Conservation (phyloP, 202 grass and related monocot genomes). For the Schoenoplectus tabernaemontani region DNA sequence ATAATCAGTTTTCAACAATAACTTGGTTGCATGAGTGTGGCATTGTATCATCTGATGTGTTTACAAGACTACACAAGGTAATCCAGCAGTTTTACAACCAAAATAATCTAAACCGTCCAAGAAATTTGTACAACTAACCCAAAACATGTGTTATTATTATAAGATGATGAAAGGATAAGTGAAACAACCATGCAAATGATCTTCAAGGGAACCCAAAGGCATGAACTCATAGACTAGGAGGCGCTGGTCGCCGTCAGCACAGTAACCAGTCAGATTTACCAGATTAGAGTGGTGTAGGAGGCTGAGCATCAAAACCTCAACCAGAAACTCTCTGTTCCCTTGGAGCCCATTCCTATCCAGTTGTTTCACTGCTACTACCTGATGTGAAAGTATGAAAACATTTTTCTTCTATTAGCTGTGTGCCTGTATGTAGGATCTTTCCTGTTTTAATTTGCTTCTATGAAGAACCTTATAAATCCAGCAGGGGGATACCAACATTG, state of each 20-base stretch:
- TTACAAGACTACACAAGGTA: neutral
- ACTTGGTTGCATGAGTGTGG: neutral
- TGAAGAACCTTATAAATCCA: neutral
- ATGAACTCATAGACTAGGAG: constrained; percentile 97
- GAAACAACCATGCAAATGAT: constrained; percentile 76
- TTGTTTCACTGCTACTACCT: constrained; percentile 87
- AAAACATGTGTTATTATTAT: neutral
- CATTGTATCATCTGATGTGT: neutral
- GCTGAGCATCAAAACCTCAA: constrained; percentile 93
- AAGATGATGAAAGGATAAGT: neutral
- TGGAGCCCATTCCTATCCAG: constrained; percentile 86
- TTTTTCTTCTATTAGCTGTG: neutral
- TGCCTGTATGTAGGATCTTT: constrained; percentile 6
- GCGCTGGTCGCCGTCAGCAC: constrained; percentile 87
- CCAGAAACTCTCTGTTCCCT: constrained; percentile 86
- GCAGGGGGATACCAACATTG: neutral
- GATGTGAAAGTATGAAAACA: constrained; percentile 2
- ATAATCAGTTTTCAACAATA: neutral
- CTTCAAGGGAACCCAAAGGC: constrained; percentile 90
- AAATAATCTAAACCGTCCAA: neutral
- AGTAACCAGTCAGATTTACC: constrained; percentile 92
- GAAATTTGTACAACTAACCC: neutral
- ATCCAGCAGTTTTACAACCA: neutral
- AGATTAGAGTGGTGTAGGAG: constrained; percentile 82
- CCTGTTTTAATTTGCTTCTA: neutral